Evolutionary conservation across 2,329 filamentous ascomycete genomes (phyloP), one percentile per base, ranked within the genome.

Genomic region (Thelonectria blattea): DNA sequence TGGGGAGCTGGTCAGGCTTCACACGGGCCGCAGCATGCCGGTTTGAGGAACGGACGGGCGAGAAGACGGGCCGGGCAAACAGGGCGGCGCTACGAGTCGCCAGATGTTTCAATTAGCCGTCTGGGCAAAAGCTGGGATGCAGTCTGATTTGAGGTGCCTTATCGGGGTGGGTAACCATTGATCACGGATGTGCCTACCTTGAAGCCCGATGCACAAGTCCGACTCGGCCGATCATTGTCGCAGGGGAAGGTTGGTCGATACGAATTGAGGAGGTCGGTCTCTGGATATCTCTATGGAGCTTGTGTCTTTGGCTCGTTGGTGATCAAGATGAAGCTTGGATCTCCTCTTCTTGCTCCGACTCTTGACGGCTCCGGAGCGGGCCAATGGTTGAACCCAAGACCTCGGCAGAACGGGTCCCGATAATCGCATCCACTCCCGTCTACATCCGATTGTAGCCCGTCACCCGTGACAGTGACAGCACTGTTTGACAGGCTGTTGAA

Each of bases 171-270:
- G 42, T 45, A 49, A n/a, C 45, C 27, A 30, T 30, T 30, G 27
- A 30, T 30, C 27, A 30, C 27, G 27, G 27, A 30, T 10, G 27
- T 7, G 27, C 27, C 17, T 65, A 71, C 68, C 66, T 52, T 34
- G 62, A 63, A 51, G 51, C 53, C 45, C 62, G 62, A 63, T 57
- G 52, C 15, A 43, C 47, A 14, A 50, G 30, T 34, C 60, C 47
- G 32, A 71, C 47, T 45, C 61, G 67, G 41, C 61, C 53, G 45
- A 71, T 61, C 68, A 71, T 71, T 45, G 49, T 53, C 45, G 46
- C 46, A 27, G 39, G 46, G 41, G 43, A 39, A 27, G 22, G 51
- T 17, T 11, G 30, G 39, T 48, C 18, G 45, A 24, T 30, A 46
- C 32, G 22, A 43, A 50, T 46, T 18, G 45, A 52, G 17, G 27